A percentile compares a stretch with the other conserved stretches of the same genome.
phyloP scores from a whole-genome alignment of 345 rosid genomes.

The Melaleuca alternifolia region DNA sequence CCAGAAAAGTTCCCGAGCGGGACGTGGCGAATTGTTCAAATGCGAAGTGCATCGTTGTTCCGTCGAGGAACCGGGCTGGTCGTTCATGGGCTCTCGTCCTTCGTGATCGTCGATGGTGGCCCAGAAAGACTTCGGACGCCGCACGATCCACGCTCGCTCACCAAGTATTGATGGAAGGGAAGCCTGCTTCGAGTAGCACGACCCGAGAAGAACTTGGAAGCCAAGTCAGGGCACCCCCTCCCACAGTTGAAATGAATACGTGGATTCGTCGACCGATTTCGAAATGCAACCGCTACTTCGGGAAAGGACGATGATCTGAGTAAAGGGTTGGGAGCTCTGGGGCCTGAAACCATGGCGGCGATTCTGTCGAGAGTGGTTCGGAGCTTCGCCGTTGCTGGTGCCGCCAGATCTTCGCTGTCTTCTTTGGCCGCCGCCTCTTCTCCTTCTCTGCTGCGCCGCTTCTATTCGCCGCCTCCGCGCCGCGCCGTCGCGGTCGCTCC shows the following conservation, averaged over 20 bases:
- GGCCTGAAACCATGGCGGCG: not conserved
- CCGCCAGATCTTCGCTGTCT: not conserved
- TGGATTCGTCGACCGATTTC: not conserved
- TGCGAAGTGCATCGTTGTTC: not conserved
- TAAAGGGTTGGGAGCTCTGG: not conserved
- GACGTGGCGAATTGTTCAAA: too few species aligned
- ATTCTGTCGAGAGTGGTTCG: not conserved
- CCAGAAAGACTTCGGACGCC: not conserved
- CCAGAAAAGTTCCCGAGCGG: not conserved
- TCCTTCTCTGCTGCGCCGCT: not conserved
- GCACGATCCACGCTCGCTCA: too few species aligned
- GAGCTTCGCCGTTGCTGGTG: not conserved
- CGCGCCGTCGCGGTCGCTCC: not conserved
- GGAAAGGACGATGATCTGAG: not conserved
- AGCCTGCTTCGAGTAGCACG: not conserved
- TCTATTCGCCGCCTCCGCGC: not conserved
- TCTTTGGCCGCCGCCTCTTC: not conserved
- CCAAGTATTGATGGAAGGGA: too few species aligned
- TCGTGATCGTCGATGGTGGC: not conserved
- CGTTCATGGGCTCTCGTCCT: not conserved
- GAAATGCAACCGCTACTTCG: not conserved
- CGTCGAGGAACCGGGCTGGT: not conserved
- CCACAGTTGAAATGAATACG: not conserved
- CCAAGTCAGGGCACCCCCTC: not conserved
- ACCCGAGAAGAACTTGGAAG: not conserved